Evolutionary conservation across 768 basidiomycete genomes (phyloP), one percentile per base, ranked within the genome.

Genomic region (Daedaleopsis nitida): DNA sequence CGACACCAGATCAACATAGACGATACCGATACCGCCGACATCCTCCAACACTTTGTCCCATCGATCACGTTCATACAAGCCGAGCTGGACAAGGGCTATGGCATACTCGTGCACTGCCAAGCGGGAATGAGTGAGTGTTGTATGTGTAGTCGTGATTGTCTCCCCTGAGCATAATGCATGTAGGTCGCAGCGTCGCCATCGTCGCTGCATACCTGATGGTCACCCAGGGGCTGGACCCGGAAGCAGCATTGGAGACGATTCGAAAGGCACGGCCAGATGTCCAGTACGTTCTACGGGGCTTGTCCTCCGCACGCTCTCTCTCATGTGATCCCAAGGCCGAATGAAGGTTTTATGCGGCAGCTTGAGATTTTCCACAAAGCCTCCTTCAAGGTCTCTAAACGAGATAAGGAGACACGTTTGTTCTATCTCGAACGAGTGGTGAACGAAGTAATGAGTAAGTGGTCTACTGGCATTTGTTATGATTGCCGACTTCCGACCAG

Each of bases 171-270:
- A 42, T 17, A 14, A 43, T 23, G 52, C n/a, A 12, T 45, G 21
- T 63, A 93, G 91, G 91, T 68, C 85, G 95, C 23, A 94, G 92
- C 65, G 86, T 88, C 8, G 89, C 92, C 2, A 86, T 96, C 50
- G 88, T 91, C 8, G 87, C 92, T 2, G 95, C 94, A 5, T 97
- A 94, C 69, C 77, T 97, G 48, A 96, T 97, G 92, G 84, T 89
- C 67, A 82, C 83, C 5, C 78, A 80, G 63, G 80, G 85, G 16
- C 50, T 86, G 2, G 83, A 87, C 60, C 77, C 82, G 0, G 75
- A 82, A 12, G 75, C 79, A 21, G 94, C 95, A 6, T 74, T 97
- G 13, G 82, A 86, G 23, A 75, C 89, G 64, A 87, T 96, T 62
- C 79, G 79, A 57, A 75, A 81, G 58, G 83, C 80, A 19, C 82